These are phyloP conservation scores for Claviceps paspali DNA, from an alignment of 2,329 filamentous ascomycete species.

Conservation along the genomic window DNA sequence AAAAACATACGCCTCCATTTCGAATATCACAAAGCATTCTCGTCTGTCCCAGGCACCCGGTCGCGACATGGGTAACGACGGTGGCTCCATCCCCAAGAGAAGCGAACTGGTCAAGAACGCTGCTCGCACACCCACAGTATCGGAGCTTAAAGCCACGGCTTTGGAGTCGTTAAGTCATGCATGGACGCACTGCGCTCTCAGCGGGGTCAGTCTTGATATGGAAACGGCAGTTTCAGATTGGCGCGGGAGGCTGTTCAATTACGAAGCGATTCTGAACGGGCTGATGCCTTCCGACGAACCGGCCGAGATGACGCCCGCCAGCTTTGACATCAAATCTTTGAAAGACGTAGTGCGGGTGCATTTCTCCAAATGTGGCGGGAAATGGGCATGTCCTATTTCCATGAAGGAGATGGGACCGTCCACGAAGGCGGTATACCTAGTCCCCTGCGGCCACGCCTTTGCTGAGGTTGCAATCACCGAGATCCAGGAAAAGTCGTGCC, in stretches of 20 bases:
- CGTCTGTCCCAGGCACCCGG: neutral
- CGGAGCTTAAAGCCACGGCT: constrained; percentile 77
- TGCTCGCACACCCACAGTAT: constrained; percentile 64
- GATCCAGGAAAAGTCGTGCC: constrained; percentile 47
- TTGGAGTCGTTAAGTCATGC: constrained; percentile 73
- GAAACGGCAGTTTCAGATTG: constrained; percentile 72
- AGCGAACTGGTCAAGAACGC: constrained; percentile 93
- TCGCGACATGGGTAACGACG: constrained; percentile 75
- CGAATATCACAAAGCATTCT: too few species aligned
- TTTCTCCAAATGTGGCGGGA: constrained; percentile 39
- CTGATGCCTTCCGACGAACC: constrained; percentile 46
- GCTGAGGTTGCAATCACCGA: constrained; percentile 73
- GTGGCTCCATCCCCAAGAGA: constrained; percentile 87
- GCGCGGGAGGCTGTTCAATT: constrained; percentile 79
- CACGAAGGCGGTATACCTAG: constrained; percentile 71
- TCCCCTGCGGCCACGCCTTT: constrained; percentile 93
- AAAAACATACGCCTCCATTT: too few species aligned
- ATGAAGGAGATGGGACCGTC: constrained; percentile 69
- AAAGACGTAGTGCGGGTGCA: constrained; percentile 79
- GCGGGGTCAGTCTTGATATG: constrained; percentile 52
- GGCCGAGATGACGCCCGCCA: constrained; percentile 26
- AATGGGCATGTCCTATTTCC: constrained; percentile 75
- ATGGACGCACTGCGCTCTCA: constrained; percentile 83
- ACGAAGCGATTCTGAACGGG: constrained; percentile 66
- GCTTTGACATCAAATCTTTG: constrained; percentile 56